A percentile compares a stretch with the other conserved stretches of the same genome.
Conservation (phyloP, 352 stramenopile species). For the Pythium monospermum region DNA sequence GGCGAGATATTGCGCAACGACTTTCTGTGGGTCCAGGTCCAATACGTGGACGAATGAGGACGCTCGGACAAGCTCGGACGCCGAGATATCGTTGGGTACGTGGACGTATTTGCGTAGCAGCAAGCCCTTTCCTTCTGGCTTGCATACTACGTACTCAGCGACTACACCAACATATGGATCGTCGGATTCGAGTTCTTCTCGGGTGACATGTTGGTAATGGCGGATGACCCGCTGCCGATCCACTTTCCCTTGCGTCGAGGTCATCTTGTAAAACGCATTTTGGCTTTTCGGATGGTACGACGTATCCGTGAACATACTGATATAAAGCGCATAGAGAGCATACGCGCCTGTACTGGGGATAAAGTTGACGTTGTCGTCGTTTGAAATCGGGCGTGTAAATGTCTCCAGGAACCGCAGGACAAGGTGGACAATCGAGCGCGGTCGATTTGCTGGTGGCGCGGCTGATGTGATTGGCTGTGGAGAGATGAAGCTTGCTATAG, state of each 20-base stretch:
- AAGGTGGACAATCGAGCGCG: slow-evolving; percentile 25
- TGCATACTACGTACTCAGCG: slow-evolving; percentile 28
- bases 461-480: too few species aligned
- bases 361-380: slow-evolving; percentile 58
- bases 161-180: not conserved
- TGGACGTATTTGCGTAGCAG: slow-evolving; percentile 38
- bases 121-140: slow-evolving; percentile 48
- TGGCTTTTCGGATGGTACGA: slow-evolving; percentile 37
- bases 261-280: slow-evolving; percentile 65
- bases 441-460: too few species aligned
- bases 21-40: slow-evolving; percentile 25
- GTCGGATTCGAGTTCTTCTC: too few species aligned
- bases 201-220: slow-evolving; percentile 28
- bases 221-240: slow-evolving; percentile 50
- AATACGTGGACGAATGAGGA: slow-evolving; percentile 29
- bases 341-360: slow-evolving; percentile 44
- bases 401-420: slow-evolving; percentile 43
- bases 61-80: slow-evolving; percentile 22
- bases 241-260: slow-evolving; percentile 48
- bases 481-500: too few species aligned
- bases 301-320: slow-evolving; percentile 26
- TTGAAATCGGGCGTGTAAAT: slow-evolving; percentile 45
- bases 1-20: slow-evolving; percentile 27
- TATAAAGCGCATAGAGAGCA: slow-evolving; percentile 43
- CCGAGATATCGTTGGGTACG: slow-evolving; percentile 7